A percentile compares a stretch with the other conserved stretches of the same genome.
phyloP scores from a whole-genome alignment of 1,139 yeast species.

The Kodamaea ohmeri region DNA sequence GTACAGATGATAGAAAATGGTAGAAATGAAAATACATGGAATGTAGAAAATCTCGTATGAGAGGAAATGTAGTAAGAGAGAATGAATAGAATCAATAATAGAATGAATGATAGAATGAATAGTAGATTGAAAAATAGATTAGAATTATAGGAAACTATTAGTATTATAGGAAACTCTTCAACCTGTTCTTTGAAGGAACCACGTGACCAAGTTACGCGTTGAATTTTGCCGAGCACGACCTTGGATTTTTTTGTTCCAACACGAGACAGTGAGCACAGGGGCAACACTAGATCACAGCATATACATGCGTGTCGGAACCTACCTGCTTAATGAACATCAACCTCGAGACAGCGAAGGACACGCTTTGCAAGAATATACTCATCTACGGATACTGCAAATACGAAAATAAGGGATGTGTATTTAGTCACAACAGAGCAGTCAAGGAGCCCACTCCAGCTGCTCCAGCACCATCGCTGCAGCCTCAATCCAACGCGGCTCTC shows the following conservation, averaged over 20 bases:
- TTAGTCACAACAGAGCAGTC: constrained; percentile 47
- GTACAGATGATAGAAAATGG: no score
- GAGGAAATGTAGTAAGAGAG: no score
- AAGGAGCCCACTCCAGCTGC: constrained; percentile 16
- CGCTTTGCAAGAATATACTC: constrained; percentile 80
- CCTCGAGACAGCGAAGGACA: constrained; percentile 62
- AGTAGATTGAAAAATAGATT: not conserved
- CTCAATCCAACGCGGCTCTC: constrained; percentile 2
- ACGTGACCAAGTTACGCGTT: constrained; percentile 2
- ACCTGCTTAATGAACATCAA: constrained; percentile 37
- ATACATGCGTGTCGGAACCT: constrained; percentile 6
- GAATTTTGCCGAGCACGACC: constrained; percentile 1
- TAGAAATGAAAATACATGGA: no score
- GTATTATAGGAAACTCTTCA: no score
- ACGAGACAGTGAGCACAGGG: constrained; percentile 6
- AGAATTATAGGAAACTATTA: not conserved
- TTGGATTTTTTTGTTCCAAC: constrained; percentile 3
- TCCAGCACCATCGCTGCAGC: constrained; percentile 2
- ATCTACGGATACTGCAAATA: constrained; percentile 89
- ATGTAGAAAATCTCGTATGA: no score
- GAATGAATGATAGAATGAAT: no score
- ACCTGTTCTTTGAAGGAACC: no score
- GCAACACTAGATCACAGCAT: constrained; percentile 3
- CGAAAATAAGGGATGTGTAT: constrained; percentile 86
- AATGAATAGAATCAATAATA: no score